phyloP scores from a whole-genome alignment of 208 protist species.

The Crithidia fasciculata region DNA sequence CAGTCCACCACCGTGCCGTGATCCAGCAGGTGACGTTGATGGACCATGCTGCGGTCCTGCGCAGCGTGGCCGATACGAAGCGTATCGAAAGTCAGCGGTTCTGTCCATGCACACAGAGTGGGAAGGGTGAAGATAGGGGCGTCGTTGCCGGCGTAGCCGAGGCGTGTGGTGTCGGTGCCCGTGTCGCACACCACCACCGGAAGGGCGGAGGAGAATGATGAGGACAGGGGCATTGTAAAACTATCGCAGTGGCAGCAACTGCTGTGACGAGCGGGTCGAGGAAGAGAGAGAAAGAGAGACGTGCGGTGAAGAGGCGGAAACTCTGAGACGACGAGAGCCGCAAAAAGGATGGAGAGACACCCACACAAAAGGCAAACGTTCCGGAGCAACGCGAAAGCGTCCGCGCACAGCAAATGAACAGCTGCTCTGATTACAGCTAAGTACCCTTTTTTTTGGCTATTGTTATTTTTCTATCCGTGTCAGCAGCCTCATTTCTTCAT shows the following conservation, averaged over 20 bases:
- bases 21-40: conserved; percentile 50
- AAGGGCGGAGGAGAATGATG: conserved; percentile 24
- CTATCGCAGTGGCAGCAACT: background rate
- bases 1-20: conserved; percentile 96
- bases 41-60: conserved; percentile 26
- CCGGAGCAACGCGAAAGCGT: too few relatives aligned
- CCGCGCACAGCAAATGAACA: too few relatives aligned
- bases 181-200: conserved; percentile 98
- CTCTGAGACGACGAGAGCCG: too few relatives aligned
- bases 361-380: too few relatives aligned
- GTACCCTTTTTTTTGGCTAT: background rate
- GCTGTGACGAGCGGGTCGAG: too few relatives aligned
- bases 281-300: too few relatives aligned
- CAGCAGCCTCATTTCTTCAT: background rate
- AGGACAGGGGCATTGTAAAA: background rate
- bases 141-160: conserved; percentile 97
- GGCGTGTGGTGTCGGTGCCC: conserved; percentile 99
- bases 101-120: conserved; percentile 54
- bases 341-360: too few relatives aligned
- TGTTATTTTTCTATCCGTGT: background rate
- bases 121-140: conserved; percentile 96
- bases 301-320: too few relatives aligned
- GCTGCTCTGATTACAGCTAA: too few relatives aligned
- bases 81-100: conserved; percentile 92
- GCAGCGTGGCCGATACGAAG: conserved; percentile 97